phyloP scores from a whole-genome alignment of 495 filamentous ascomycete genomes.

The Cladorrhinum samala region DNA sequence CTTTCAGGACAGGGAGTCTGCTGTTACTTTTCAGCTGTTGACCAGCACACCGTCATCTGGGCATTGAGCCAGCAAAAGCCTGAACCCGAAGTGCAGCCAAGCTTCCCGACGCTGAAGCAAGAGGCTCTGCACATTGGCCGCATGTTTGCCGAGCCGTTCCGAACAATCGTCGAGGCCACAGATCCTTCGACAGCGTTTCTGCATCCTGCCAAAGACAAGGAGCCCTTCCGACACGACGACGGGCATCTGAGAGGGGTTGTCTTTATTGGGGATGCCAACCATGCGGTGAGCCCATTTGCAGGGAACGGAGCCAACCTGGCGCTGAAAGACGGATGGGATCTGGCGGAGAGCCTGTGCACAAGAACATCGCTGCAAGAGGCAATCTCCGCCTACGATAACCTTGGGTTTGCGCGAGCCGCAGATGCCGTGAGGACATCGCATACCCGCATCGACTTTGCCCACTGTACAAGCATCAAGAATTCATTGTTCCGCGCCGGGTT shows the following conservation, averaged over 20 bases:
- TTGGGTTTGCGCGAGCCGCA: slow-evolving; percentile 23
- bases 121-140: slow-evolving; percentile 22
- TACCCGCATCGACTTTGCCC: slow-evolving; percentile 26
- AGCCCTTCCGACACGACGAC: slow-evolving; percentile 29
- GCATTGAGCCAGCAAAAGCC: slow-evolving; percentile 22
- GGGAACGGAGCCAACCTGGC: slow-evolving; percentile 39
- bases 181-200: slow-evolving; percentile 22
- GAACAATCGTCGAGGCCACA: slow-evolving; percentile 26
- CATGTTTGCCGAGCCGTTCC: slow-evolving; percentile 26
- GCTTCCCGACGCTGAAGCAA: slow-evolving; percentile 12
- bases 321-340: slow-evolving; percentile 35
- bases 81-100: slow-evolving; percentile 1
- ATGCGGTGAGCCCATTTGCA: slow-evolving; percentile 41
- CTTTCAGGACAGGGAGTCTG: slow-evolving; percentile 25
- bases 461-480: slow-evolving; percentile 21
- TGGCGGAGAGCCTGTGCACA: slow-evolving; percentile 26
- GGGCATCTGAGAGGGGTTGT: slow-evolving; percentile 15
- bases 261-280: slow-evolving; percentile 41
- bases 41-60: slow-evolving; percentile 28
- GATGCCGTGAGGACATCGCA: slow-evolving; percentile 20
- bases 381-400: slow-evolving; percentile 23
- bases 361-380: slow-evolving; percentile 12
- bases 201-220: slow-evolving; percentile 30
- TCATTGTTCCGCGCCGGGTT: slow-evolving; percentile 6
- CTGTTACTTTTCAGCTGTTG: slow-evolving; percentile 32